Base-by-base conservation (phyloP, 495 filamentous ascomycete genomes). In the Oleoguttula mirabilis region DNA sequence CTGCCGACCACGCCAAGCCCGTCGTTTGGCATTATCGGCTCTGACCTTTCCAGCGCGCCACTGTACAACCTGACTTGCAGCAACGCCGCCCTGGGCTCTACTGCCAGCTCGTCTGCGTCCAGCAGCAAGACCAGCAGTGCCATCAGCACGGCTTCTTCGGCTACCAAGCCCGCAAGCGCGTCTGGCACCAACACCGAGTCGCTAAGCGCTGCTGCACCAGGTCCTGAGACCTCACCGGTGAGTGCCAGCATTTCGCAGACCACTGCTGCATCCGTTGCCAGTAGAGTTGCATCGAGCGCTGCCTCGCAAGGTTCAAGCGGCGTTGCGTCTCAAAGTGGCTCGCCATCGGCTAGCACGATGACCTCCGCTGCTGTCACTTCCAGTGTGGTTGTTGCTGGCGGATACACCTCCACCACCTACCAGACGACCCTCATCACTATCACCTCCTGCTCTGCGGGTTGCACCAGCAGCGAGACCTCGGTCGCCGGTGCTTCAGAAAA, bases 11-110 rank as follows among this genome's bases (percentile, higher is more conserved):
- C 65, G 8, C 71, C 79, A 10, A 73, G 60, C 64, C 79, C 80
- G 41, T 80, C 74, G 66, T 88, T 90, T 59, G 83, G 84, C 39
- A 53, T 76, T 42, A 62, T 71, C 49, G 65, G 63, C 46, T 64
- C 66, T 28, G 63, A 68, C 45, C 65, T 76, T 40, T 67, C 34
- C 48, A 54, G 32, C 36, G 47, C 46, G 15, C 57, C 59, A 11
- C 43, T 57, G 25, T 62, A 52, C 40, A 50, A 61, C 31, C 45
- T 62, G 40, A 40, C 48, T 16, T 63, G 60, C 52, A 21, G 12
- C 15, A 36, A 36, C 38, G 36, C 27, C 27, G 28, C 24, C 28
- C 2, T 11, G 11, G 15, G 22, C 4, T 28, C 38, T 17, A 12
- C 34, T 3, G 28, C 42, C 3, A 19, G 28, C 10, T n/a, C 35